Percentiles rank a stretch among this genome's conserved stretches.
phyloP scores from a whole-genome alignment of 805 yeast genomes.

The Candida maris region DNA sequence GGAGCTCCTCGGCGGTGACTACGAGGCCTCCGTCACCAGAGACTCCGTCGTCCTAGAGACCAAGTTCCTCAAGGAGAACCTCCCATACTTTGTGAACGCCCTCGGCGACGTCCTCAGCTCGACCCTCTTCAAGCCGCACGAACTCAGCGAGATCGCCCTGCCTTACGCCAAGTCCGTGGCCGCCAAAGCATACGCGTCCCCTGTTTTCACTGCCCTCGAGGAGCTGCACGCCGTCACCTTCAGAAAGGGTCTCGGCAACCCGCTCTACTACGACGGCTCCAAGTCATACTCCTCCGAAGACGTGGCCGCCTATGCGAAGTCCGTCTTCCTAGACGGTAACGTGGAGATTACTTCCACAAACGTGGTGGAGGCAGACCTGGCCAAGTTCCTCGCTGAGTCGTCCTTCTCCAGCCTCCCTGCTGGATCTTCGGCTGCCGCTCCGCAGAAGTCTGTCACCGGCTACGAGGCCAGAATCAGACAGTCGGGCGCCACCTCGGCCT shows the following conservation, averaged over 20 bases:
- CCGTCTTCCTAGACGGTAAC: conserved; percentile 67
- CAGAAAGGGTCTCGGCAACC: conserved; percentile 85
- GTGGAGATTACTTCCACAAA: conserved; percentile 71
- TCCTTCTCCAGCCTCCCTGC: conserved; percentile 59
- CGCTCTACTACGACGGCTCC: conserved; percentile 69
- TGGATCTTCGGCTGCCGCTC: conserved; percentile 47
- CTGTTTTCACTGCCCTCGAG: conserved; percentile 66
- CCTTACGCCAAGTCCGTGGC: conserved; percentile 74
- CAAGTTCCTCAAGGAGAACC: conserved; percentile 77
- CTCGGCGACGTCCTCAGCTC: conserved; percentile 69
- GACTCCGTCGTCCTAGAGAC: conserved; percentile 80
- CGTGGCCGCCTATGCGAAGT: conserved; percentile 60
- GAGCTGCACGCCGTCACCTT: conserved; percentile 75
- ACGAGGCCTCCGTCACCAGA: conserved; percentile 69
- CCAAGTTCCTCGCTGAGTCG: conserved; percentile 62
- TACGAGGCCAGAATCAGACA: conserved; percentile 65
- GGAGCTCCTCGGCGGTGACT: conserved; percentile 86
- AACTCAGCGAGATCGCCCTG: conserved; percentile 72
- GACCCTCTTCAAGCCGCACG: conserved; percentile 78
- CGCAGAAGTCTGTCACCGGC: conserved; percentile 50
- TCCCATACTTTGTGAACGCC: conserved; percentile 88
- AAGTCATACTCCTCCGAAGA: conserved; percentile 57
- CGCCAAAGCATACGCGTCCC: conserved; percentile 45
- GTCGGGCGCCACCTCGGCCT: conserved; percentile 65
- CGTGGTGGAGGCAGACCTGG: conserved; percentile 67